These are phyloP conservation scores for Citrus hindsii DNA, from an alignment of 345 rosid species.

Conservation along the genomic window DNA sequence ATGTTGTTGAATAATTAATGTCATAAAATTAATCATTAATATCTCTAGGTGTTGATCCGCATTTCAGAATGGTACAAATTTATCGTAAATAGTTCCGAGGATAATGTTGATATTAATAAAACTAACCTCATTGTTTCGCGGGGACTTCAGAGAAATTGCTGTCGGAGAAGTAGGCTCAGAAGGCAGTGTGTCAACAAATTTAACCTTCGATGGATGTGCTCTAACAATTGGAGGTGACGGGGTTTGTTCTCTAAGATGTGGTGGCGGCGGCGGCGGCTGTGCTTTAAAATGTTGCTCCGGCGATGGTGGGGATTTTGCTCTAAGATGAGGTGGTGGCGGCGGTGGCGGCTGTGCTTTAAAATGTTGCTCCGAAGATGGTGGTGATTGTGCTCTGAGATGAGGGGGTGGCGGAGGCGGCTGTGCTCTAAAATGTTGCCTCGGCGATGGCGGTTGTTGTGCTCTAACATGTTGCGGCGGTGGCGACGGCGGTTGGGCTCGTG, in stretches of 20 bases:
- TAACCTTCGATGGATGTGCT: background rate
- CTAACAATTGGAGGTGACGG: background rate
- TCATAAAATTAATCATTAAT: too few species aligned
- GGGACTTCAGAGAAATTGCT: slow-evolving; percentile 24
- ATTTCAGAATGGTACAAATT: too few species aligned
- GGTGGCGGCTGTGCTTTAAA: background rate
- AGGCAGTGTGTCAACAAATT: background rate
- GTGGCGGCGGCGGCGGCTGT: background rate
- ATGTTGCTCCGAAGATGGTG: background rate
- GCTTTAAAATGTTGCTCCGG: background rate
- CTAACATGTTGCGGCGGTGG: background rate
- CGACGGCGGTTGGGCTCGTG: background rate
- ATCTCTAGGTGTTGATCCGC: too few species aligned
- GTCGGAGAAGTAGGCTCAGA: slow-evolving; percentile 37
- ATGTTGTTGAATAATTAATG: too few species aligned
- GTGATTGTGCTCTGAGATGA: accelerated
- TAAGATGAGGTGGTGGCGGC: background rate
- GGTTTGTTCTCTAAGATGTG: background rate
- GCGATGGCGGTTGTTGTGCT: background rate
- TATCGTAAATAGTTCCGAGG: too few species aligned
- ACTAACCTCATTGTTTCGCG: slow-evolving; percentile 33
- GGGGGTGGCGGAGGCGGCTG: background rate
- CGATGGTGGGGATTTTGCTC: background rate
- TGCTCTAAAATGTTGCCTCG: background rate
- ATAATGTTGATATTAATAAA: too few species aligned